A percentile compares a stretch with the other conserved stretches of the same genome.
These are phyloP conservation scores for Triangularia setosa DNA, from an alignment of 2,329 filamentous ascomycete species.

Conservation along the genomic window DNA sequence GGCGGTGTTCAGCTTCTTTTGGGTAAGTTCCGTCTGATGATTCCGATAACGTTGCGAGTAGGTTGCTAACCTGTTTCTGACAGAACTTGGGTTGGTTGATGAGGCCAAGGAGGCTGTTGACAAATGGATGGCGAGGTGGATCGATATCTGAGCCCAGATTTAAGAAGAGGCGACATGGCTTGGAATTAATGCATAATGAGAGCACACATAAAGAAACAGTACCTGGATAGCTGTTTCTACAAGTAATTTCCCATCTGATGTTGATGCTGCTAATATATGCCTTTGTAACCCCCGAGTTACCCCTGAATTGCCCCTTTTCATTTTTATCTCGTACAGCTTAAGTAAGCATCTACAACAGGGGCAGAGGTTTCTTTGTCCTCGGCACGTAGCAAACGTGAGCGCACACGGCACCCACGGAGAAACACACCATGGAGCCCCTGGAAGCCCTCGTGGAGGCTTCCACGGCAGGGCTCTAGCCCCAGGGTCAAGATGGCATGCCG, in stretches of 20 bases:
- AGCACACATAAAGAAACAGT: neutral
- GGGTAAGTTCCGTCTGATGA: slow-evolving; percentile 31
- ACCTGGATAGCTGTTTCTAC: neutral
- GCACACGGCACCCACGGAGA: neutral
- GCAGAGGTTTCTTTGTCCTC: no score
- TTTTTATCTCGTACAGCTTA: neutral
- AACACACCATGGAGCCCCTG: neutral
- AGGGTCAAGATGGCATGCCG: neutral
- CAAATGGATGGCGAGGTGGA: slow-evolving; percentile 68
- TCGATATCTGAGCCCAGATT: slow-evolving; percentile 37
- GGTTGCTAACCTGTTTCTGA: slow-evolving; percentile 25
- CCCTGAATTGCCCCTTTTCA: neutral
- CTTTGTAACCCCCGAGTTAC: neutral
- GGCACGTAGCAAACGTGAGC: no score
- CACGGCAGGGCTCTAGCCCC: neutral
- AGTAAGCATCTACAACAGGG: neutral
- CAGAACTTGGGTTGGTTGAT: slow-evolving; percentile 60
- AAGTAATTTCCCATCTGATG: no score
- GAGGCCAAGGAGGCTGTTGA: slow-evolving; percentile 62
- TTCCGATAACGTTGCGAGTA: neutral
- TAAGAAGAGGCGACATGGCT: neutral
- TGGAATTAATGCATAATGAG: neutral
- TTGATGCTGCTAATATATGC: no score
- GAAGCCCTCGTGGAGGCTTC: neutral
- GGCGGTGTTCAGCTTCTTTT: slow-evolving; percentile 62